Conservation (phyloP, 805 yeast genomes). For the Suhomyces tanzawaensis region DNA sequence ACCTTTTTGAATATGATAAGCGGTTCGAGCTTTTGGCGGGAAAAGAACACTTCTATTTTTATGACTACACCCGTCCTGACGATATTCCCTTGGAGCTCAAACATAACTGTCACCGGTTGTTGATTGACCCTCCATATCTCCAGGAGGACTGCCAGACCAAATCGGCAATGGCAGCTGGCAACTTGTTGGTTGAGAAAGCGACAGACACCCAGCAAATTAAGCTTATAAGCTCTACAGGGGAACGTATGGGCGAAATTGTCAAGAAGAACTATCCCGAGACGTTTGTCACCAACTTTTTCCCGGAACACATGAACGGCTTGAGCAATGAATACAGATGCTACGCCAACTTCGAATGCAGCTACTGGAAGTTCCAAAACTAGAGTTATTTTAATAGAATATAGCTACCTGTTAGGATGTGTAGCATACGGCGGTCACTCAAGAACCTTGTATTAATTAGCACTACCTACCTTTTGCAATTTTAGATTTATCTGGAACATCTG, state of each 20-base stretch:
- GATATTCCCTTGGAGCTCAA: conserved; percentile 54
- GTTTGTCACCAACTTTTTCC: conserved; percentile 61
- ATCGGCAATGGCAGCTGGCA: conserved; percentile 51
- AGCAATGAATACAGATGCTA: conserved; percentile 88
- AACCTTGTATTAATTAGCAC: too few relatives aligned
- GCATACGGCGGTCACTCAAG: too few relatives aligned
- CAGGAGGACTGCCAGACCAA: conserved; percentile 80
- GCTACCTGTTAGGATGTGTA: too few relatives aligned
- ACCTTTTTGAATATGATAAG: conserved; percentile 73
- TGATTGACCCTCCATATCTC: conserved; percentile 87
- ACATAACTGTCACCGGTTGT: conserved; percentile 64
- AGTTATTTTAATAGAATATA: too few relatives aligned
- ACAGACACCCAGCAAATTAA: conserved; percentile 41
- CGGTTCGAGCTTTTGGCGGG: conserved; percentile 77
- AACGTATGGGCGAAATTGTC: conserved; percentile 73
- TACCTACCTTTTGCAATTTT: not conserved
- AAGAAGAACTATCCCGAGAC: conserved; percentile 61
- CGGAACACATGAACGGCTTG: conserved; percentile 81
- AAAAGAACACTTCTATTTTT: conserved; percentile 59
- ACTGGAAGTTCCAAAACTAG: conserved; percentile 52
- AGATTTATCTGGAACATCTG: too few relatives aligned
- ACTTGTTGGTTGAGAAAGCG: conserved; percentile 46
- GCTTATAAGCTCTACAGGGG: conserved; percentile 83
- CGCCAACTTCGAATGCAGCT: conserved; percentile 66
- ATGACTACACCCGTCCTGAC: conserved; percentile 73